Evolutionary conservation across 2,329 filamentous ascomycete species (phyloP).

Genomic region (Phoma sp.): DNA sequence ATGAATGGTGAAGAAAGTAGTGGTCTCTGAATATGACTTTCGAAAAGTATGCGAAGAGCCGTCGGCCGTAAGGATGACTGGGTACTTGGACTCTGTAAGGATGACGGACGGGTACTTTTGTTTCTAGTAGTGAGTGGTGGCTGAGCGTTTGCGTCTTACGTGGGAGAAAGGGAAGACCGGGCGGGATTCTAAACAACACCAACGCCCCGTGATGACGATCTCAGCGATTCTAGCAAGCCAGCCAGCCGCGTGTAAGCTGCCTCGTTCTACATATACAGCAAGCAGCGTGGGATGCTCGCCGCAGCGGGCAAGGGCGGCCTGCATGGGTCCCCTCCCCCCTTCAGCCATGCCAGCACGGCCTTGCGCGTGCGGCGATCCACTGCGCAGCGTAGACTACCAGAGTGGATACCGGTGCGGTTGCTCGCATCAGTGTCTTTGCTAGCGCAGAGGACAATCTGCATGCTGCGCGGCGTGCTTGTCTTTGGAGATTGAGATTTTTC

Average conservation of each 20-base stretch:
- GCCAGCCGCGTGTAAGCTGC: conserved; percentile 13
- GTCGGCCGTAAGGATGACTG: conserved; percentile 3
- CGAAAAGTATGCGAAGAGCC: no score
- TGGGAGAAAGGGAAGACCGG: not conserved
- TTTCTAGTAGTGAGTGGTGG: conserved; percentile 8
- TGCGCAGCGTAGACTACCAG: conserved; percentile 14
- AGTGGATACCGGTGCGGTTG: conserved; percentile 17
- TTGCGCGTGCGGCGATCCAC: conserved; percentile 13
- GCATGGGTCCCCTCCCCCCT: conserved; percentile 6
- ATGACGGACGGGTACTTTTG: conserved; percentile 3
- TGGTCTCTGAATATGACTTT: no score
- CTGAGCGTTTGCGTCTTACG: conserved; percentile 16
- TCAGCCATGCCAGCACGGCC: not conserved
- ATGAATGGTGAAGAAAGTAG: no score
- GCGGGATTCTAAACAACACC: conserved; percentile 10
- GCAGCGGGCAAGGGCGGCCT: conserved; percentile 33
- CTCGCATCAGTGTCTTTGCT: conserved; percentile 15
- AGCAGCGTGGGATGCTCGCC: conserved; percentile 18
- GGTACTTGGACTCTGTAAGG: no score
- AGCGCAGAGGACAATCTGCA: conserved; percentile 14
- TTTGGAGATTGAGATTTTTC: conserved; percentile 15
- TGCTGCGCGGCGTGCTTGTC: conserved; percentile 9
- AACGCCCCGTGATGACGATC: conserved; percentile 11
- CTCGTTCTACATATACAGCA: conserved; percentile 17
- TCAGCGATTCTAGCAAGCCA: conserved; percentile 2